Base-by-base conservation (phyloP, 1,139 yeast genomes). In the Candida buenavistaensis region DNA sequence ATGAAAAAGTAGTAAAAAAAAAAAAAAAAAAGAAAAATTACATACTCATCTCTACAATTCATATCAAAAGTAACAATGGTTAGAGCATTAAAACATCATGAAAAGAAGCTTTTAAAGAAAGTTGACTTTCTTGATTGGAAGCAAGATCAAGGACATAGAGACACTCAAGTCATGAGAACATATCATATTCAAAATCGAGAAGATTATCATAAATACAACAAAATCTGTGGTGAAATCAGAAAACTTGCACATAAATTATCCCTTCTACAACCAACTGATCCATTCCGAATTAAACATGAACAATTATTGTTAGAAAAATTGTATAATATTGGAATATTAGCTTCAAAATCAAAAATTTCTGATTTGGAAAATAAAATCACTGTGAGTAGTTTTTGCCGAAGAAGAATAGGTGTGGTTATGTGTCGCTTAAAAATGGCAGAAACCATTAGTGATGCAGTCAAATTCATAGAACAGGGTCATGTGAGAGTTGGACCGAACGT, bases 91-190 rank as follows among this genome's bases (percentile, higher is more conserved):
- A 94, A 92, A 60, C 89, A 86, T 66, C 98, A 92, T 64, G 98
- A 92, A 74, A 82, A 86, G 72, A 90, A 89, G 66, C 78, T 92
- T 55, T 78, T 92, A 53, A 90, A 87, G 70, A 94, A 92, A 63
- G 97, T 92, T 40, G 97, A 92, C 59, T 88, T 94, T 68, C 85
- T 89, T 37, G 95, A 92, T 61, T 94, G 97, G 96, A 92, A 92
- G 60, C 95, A 89, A 55, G 98, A 92, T 59, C 83, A 83, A 41
- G 90, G 94, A 24, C 98, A 94, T 58, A 72, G 98, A 45, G 98
- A 92, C 52, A 82, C 95, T 23, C 94, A 87, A 59, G 95, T 94
- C 28, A 92, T 92, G 95, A 75, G 94, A 51, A 85, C 88, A 35
- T 94, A 90, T 61, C 96, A 90, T 57, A 75, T 94, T 35, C 96